phyloP scores from a whole-genome alignment of 2,329 filamentous ascomycete genomes.

The Ceratocystis destructans region DNA sequence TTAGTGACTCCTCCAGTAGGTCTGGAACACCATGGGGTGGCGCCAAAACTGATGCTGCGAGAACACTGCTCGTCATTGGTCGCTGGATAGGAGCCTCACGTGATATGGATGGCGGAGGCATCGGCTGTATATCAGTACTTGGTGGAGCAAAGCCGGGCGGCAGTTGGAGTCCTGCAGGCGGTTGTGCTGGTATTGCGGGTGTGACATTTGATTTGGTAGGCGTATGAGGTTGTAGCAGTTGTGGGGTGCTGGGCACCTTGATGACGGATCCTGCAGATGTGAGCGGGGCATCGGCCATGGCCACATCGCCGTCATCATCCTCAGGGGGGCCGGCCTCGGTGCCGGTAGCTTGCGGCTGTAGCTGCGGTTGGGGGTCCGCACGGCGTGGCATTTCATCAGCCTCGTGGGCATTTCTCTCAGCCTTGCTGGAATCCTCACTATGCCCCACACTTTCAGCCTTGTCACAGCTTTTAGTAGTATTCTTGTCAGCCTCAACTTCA shows the following conservation, averaged over 20 bases:
- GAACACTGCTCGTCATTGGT: slow-evolving; percentile 22
- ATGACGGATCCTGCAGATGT: neutral
- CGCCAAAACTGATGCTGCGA: slow-evolving; percentile 30
- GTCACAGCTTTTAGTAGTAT: neutral
- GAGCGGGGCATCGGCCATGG: slow-evolving; percentile 6
- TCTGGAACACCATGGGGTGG: slow-evolving; percentile 24
- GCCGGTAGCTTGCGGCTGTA: neutral
- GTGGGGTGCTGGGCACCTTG: neutral
- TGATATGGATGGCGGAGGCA: slow-evolving; percentile 16
- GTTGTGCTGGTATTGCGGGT: neutral
- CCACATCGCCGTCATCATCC: slow-evolving; percentile 12
- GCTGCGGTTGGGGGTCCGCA: neutral
- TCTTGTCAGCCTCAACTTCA: neutral
- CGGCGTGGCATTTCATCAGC: neutral
- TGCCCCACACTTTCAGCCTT: slow-evolving; percentile 1
- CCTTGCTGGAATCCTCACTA: neutral
- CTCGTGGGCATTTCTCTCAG: neutral
- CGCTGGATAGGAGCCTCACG: slow-evolving; percentile 5
- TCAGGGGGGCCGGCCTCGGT: neutral
- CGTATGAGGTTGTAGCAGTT: neutral
- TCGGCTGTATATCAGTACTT: neutral
- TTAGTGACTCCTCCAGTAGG: slow-evolving; percentile 16
- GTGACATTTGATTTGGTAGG: neutral
- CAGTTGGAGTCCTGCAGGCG: slow-evolving; percentile 12
- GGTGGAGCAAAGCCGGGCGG: slow-evolving; percentile 17